These are phyloP conservation scores for Populus ilicifolia DNA, from an alignment of 345 rosid genomes.

Conservation along the genomic window DNA sequence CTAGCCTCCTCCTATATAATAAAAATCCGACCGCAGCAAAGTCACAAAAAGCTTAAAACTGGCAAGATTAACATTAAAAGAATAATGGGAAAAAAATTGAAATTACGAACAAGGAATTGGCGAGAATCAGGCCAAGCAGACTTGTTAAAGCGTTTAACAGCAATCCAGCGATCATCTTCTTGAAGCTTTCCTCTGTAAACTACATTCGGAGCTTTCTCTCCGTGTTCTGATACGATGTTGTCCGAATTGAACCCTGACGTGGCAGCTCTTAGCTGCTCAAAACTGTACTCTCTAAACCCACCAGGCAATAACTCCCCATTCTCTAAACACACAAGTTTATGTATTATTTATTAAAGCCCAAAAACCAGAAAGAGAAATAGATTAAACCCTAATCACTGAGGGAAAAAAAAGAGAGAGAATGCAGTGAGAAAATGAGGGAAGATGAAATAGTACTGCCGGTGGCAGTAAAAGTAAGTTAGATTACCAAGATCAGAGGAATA, in stretches of 20 bases:
- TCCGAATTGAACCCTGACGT: slow-evolving; percentile 73
- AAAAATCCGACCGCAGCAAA: slow-evolving; percentile 15
- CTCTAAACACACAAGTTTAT: slow-evolving; percentile 32
- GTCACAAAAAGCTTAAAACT: slow-evolving; percentile 11
- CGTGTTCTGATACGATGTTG: slow-evolving; percentile 91
- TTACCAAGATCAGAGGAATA: slow-evolving; percentile 76
- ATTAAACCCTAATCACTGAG: not conserved
- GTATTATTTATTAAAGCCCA: not conserved
- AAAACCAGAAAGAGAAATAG: slow-evolving; percentile 5
- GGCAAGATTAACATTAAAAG: not conserved
- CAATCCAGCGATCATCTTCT: slow-evolving; percentile 65
- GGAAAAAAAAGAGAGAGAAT: not conserved
- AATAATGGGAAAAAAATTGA: not conserved
- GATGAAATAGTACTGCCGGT: slow-evolving; percentile 1
- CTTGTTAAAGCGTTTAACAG: slow-evolving; percentile 85
- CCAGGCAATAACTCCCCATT: slow-evolving; percentile 63
- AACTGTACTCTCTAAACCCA: slow-evolving; percentile 64
- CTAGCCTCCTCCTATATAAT: slow-evolving; percentile 71
- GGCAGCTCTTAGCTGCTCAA: slow-evolving; percentile 75
- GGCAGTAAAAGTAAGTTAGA: not conserved
- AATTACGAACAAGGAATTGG: slow-evolving; percentile 61
- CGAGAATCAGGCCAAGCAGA: slow-evolving; percentile 96
- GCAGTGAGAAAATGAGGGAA: slow-evolving; percentile 23
- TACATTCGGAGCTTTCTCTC: slow-evolving; percentile 93
- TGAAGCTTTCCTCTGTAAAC: slow-evolving; percentile 74